Conservation (phyloP, 805 yeast genomes). For the Yarrowia osloensis region DNA sequence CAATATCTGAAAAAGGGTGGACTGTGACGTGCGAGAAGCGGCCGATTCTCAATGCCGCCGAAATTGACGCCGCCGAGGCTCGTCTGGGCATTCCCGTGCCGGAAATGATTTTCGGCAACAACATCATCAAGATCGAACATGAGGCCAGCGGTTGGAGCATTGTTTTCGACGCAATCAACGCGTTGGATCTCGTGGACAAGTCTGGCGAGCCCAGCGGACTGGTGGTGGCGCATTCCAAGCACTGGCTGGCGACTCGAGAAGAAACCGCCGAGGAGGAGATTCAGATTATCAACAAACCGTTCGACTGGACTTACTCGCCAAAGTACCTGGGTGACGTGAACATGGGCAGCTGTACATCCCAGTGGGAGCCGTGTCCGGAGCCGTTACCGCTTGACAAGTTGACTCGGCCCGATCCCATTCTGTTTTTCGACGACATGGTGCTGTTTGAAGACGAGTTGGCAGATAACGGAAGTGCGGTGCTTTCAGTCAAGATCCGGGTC, state of each 20-base stretch:
- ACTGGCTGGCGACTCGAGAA: conserved; percentile 59
- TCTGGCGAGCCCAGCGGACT: conserved; percentile 51
- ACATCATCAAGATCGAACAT: conserved; percentile 57
- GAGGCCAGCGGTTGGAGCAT: conserved; percentile 49
- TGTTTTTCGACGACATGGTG: conserved; percentile 85
- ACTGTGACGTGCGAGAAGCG: conserved; percentile 66
- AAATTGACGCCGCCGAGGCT: conserved; percentile 65
- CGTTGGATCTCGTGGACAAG: conserved; percentile 60
- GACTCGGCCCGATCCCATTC: conserved; percentile 74
- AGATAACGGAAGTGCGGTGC: conserved; percentile 86
- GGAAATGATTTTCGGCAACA: conserved; percentile 96
- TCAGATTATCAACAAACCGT: conserved; percentile 71
- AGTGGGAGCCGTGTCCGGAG: conserved; percentile 41
- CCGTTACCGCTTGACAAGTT: conserved; percentile 71
- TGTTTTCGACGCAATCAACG: conserved; percentile 75
- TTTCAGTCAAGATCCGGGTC: conserved; percentile 79
- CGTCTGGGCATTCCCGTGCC: conserved; percentile 81
- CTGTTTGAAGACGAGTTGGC: conserved; percentile 94
- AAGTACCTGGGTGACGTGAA: conserved; percentile 61
- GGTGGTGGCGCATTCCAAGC: conserved; percentile 80
- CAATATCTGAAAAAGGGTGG: conserved; percentile 54
- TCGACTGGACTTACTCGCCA: conserved; percentile 95
- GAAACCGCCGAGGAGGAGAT: conserved; percentile 47
- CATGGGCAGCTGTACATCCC: conserved; percentile 34
- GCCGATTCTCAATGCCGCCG: conserved; percentile 74